Base-by-base conservation (phyloP, 352 stramenopile species). In the Phytophthora citricola region DNA sequence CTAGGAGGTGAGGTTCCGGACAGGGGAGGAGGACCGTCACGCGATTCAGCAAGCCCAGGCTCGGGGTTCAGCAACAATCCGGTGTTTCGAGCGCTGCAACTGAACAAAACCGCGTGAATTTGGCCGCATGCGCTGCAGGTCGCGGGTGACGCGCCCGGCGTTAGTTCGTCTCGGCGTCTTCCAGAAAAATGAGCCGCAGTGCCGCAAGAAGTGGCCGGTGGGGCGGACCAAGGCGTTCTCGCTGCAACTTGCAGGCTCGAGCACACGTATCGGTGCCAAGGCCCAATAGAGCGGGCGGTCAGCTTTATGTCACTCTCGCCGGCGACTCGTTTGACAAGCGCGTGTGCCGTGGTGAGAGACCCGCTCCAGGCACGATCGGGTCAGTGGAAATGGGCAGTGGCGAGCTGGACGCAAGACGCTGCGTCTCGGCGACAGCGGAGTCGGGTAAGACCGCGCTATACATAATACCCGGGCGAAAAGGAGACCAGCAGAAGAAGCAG, bases 11-110 rank as follows among this genome's bases (percentile, higher is more conserved):
- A 69, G 53, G 55, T 66, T 69, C 29, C 63, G 69, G 69, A 73
- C 48, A 75, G 68, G 50, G 68, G 58, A 69, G 57, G 31, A 36
- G 31, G 31, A 36, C 31, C 31, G 31, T 36, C 31, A 36, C 31
- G 31, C 31, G 31, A 36, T 36, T 36, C 31, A 36, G 31, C 31
- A 36, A 36, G 31, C 31, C 31, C 31, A 36, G 31, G 71, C 41
- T 50, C 63, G 54, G 64, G 60, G 59, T 80, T 80, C 73, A 80
- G 73, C 60, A 78, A 63, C 59, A 71, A 71, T 78, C 65, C 64
- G 67, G 63, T 76, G 68, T 60, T 68, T 71, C 44, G 63, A 69
- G 57, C 36, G 44, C 54, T 44, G 57, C 58, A 70, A 65, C 38
- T 63, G 69, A 61, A 72, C 60, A 72, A 72, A 65, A 73, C 61